A percentile compares a stretch with the other conserved stretches of the same genome.
phyloP scores from a whole-genome alignment of 2,329 filamentous ascomycete species.

The Fusarium circinatum region DNA sequence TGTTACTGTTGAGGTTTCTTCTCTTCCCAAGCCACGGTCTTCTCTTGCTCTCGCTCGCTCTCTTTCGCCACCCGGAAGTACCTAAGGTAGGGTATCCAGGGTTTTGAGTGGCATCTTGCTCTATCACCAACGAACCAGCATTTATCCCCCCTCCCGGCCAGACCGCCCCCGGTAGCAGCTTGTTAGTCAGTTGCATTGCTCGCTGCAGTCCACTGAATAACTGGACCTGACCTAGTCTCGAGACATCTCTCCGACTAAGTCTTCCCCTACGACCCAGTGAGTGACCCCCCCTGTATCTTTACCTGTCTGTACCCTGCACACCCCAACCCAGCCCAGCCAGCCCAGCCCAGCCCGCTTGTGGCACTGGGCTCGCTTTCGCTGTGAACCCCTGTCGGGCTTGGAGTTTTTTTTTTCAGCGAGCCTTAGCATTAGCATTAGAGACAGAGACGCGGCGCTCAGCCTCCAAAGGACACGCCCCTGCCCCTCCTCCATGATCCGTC shows the following conservation, averaged over 20 bases:
- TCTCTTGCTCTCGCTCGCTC: conserved; percentile 1
- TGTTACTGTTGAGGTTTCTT: conserved; percentile 4
- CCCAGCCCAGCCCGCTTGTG: conserved; percentile 30
- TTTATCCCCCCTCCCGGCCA: conserved; percentile 22
- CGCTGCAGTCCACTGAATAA: background rate
- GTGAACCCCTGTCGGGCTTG: conserved; percentile 21
- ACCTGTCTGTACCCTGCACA: conserved; percentile 15
- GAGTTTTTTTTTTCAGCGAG: background rate
- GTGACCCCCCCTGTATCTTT: conserved; percentile 2
- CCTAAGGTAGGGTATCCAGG: background rate
- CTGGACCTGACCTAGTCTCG: conserved; percentile 31
- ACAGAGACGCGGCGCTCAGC: conserved; percentile 48
- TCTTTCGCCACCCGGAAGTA: conserved; percentile 23
- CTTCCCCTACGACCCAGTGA: conserved; percentile 18
- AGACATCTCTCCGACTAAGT: conserved; percentile 33
- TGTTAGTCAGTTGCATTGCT: background rate
- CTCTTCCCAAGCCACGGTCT: conserved; percentile 20
- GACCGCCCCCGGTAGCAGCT: conserved; percentile 13
- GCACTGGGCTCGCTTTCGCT: conserved; percentile 21
- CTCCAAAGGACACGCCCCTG: conserved; percentile 48
- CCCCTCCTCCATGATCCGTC: background rate
- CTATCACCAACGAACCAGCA: conserved; percentile 1
- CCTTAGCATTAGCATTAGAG: background rate
- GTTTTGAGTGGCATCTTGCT: conserved; percentile 22
- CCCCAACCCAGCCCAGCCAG: background rate